Conservation (phyloP, 2,329 filamentous ascomycete species). For the Fusarium buharicum region DNA sequence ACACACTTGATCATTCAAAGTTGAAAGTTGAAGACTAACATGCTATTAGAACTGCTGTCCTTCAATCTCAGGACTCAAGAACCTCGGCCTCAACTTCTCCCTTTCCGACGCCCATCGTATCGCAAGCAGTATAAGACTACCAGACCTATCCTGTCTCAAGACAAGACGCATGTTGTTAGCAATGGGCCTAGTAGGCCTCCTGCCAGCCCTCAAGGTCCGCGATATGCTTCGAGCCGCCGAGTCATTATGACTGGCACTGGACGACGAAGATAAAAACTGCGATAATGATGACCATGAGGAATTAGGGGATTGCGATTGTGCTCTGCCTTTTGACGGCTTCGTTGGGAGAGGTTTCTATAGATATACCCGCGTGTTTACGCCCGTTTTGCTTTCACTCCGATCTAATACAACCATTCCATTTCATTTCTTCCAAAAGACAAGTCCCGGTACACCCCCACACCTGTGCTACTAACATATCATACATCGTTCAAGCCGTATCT, state of each 20-base stretch:
- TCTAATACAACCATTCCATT: constrained; percentile 32
- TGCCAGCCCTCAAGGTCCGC: constrained; percentile 40
- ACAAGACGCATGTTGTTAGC: constrained; percentile 46
- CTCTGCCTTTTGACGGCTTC: constrained; percentile 23
- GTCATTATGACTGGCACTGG: constrained; percentile 40
- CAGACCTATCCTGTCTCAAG: constrained; percentile 43
- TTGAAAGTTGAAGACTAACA: constrained; percentile 11
- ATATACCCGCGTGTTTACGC: constrained; percentile 44
- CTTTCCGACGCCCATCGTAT: constrained; percentile 31
- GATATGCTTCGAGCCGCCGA: constrained; percentile 31
- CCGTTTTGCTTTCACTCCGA: constrained; percentile 24
- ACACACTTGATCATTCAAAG: background rate
- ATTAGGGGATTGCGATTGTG: constrained; percentile 38
- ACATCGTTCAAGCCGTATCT: constrained; percentile 36
- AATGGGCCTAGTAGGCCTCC: constrained; percentile 47
- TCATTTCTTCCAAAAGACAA: constrained; percentile 13
- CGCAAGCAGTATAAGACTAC: constrained; percentile 36
- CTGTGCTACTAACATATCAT: constrained; percentile 35
- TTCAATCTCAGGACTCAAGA: constrained; percentile 31
- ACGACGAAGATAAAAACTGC: background rate
- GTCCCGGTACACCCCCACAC: constrained; percentile 25
- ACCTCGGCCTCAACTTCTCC: constrained; percentile 38
- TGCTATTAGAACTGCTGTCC: constrained; percentile 29
- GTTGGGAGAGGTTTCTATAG: constrained; percentile 43
- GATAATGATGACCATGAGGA: constrained; percentile 21